A percentile compares a stretch with the other conserved stretches of the same genome.
Conservation (phyloP, 2,329 filamentous ascomycete genomes). For the Aspergillus sp. region DNA sequence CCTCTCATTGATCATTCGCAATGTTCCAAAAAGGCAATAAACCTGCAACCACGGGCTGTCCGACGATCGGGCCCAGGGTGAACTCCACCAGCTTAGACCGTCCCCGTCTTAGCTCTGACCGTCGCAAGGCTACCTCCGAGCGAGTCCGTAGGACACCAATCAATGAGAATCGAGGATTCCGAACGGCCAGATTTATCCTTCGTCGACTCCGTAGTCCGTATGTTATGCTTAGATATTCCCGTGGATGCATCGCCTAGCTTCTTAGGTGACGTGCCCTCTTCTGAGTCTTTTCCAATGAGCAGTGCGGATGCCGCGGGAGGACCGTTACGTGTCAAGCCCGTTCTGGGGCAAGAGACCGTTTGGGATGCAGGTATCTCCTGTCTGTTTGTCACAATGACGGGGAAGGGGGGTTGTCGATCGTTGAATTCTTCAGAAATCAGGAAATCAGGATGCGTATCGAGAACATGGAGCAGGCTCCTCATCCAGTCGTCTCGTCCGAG, state of each 20-base stretch:
- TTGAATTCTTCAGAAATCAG: neutral
- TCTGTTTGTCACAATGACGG: neutral
- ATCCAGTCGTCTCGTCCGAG: neutral
- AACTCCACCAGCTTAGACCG: neutral
- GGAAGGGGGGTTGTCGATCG: neutral
- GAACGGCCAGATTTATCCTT: neutral
- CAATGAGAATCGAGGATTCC: neutral
- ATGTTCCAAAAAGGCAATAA: neutral
- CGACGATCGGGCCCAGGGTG: neutral
- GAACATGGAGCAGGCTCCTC: no score
- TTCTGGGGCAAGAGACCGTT: slow-evolving; percentile 23
- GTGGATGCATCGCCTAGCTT: neutral
- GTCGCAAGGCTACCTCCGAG: neutral
- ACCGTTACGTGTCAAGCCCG: slow-evolving; percentile 34
- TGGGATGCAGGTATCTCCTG: neutral
- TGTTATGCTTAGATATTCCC: neutral
- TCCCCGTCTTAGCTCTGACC: neutral
- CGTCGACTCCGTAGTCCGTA: neutral
- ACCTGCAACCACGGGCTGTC: neutral
- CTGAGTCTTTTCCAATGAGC: neutral
- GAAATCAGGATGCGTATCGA: neutral
- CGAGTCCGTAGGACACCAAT: neutral
- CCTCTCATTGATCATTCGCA: neutral
- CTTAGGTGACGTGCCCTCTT: neutral
- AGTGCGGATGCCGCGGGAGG: neutral